A percentile compares a stretch with the other conserved stretches of the same genome.
These are phyloP conservation scores for Penicillium verrucosum DNA, from an alignment of 2,329 filamentous ascomycete genomes.

Conservation along the genomic window DNA sequence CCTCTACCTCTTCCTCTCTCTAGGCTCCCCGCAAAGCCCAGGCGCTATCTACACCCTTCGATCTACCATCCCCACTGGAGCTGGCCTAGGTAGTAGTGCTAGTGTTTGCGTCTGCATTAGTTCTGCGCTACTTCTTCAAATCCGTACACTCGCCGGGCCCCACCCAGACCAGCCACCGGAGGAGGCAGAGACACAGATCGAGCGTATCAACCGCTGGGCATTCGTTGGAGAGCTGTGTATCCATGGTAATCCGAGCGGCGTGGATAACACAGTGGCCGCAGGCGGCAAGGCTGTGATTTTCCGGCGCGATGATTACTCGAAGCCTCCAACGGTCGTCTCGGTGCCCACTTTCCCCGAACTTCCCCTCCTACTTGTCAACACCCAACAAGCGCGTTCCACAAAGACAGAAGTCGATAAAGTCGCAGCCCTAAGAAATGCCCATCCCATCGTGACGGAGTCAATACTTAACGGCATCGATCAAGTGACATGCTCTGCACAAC, in stretches of 20 bases:
- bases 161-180: conserved; percentile 85
- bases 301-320: conserved; percentile 71
- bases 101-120: conserved; percentile 88
- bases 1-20: conserved; percentile 86
- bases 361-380: conserved; percentile 85
- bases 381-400: conserved; percentile 81
- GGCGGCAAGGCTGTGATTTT: conserved; percentile 94
- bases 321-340: conserved; percentile 71
- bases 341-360: conserved; percentile 88
- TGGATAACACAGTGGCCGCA: conserved; percentile 93
- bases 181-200: conserved; percentile 85
- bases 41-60: conserved; percentile 86
- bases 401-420: conserved; percentile 85
- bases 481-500: conserved; percentile 55
- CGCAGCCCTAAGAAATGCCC: conserved; percentile 63
- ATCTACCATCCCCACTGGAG: conserved; percentile 89
- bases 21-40: conserved; percentile 74
- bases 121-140: conserved; percentile 78
- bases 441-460: conserved; percentile 72
- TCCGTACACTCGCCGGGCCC: conserved; percentile 81
- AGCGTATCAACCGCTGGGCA: conserved; percentile 96
- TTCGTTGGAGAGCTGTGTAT: conserved; percentile 97
- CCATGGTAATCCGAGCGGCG: conserved; percentile 91
- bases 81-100: conserved; percentile 89
- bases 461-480: conserved; percentile 82